Percentiles rank a stretch among this genome's conserved stretches.
Conservation (phyloP, 148 eudicot species). For the Silene conica region DNA sequence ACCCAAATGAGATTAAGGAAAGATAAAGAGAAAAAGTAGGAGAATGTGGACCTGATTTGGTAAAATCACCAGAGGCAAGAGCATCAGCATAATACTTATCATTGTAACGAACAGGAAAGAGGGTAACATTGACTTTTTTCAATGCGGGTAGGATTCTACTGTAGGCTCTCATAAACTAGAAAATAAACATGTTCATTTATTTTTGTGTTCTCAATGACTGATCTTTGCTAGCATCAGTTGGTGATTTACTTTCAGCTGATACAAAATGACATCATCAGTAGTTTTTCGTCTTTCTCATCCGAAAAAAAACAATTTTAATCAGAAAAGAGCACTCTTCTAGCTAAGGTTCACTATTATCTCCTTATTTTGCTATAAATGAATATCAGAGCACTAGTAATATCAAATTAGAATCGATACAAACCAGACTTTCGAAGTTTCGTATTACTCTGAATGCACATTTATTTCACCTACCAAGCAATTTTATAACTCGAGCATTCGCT, state of each 20-base stretch:
- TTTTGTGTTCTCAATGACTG: constrained; percentile 42
- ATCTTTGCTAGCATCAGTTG: constrained; percentile 52
- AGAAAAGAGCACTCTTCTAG: not conserved
- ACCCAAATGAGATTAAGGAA: constrained; percentile 4
- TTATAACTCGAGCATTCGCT: no score
- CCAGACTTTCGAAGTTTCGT: no score
- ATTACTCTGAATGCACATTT: no score
- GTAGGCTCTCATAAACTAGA: no score
- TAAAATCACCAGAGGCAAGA: constrained; percentile 72
- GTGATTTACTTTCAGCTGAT: constrained; percentile 53
- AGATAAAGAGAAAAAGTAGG: not conserved
- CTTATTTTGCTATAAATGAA: not conserved
- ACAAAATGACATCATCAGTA: constrained; percentile 8
- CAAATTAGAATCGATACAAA: no score
- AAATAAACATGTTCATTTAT: no score
- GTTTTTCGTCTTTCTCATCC: not conserved
- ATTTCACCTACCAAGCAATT: no score
- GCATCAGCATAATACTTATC: constrained; percentile 83
- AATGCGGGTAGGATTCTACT: no score
- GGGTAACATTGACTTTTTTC: constrained; percentile 77
- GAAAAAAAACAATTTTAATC: not conserved
- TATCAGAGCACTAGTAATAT: no score
- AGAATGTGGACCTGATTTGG: constrained; percentile 60
- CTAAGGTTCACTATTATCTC: not conserved
- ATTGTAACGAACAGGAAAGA: constrained; percentile 91